phyloP scores from a whole-genome alignment of 2,329 filamentous ascomycete genomes.

The Fusarium armeniacum region DNA sequence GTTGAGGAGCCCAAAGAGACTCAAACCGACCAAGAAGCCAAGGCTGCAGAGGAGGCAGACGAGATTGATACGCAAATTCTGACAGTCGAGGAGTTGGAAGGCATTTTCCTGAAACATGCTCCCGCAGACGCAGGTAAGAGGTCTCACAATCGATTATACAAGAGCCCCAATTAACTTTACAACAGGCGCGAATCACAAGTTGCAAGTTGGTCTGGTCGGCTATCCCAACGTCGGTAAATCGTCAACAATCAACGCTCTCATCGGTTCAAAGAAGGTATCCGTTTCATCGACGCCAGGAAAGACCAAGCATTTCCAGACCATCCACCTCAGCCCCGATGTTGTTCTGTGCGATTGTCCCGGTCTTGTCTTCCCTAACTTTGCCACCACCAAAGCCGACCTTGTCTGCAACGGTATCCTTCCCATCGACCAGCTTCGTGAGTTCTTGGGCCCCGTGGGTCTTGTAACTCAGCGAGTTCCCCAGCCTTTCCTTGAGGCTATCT shows the following conservation, averaged over 20 bases:
- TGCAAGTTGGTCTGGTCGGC: conserved; percentile 92
- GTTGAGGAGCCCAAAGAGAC: conserved; percentile 50
- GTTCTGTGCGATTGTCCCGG: conserved; percentile 97
- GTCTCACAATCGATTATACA: background rate
- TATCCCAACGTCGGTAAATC: conserved; percentile 99
- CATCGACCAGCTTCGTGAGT: conserved; percentile 96
- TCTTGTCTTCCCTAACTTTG: conserved; percentile 98
- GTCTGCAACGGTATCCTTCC: conserved; percentile 95
- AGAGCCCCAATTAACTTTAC: conserved; percentile 24
- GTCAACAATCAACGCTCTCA: conserved; percentile 98
- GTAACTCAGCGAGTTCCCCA: conserved; percentile 89
- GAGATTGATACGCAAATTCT: conserved; percentile 82
- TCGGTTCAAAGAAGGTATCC: conserved; percentile 97
- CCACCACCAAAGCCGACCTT: conserved; percentile 94
- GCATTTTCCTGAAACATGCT: conserved; percentile 83
- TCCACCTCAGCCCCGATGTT: conserved; percentile 90
- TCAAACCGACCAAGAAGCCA: conserved; percentile 39
- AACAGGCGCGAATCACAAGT: conserved; percentile 71
- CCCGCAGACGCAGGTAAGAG: conserved; percentile 66
- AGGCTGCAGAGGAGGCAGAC: conserved; percentile 36
- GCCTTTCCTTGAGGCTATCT: conserved; percentile 89
- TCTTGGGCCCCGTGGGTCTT: conserved; percentile 85
- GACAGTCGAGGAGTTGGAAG: conserved; percentile 92
- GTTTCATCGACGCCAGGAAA: conserved; percentile 98
- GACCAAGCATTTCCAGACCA: conserved; percentile 99